A percentile compares a stretch with the other conserved stretches of the same genome.
Conservation (phyloP, 1,139 yeast genomes). For the Wickerhamiella pararugosa region DNA sequence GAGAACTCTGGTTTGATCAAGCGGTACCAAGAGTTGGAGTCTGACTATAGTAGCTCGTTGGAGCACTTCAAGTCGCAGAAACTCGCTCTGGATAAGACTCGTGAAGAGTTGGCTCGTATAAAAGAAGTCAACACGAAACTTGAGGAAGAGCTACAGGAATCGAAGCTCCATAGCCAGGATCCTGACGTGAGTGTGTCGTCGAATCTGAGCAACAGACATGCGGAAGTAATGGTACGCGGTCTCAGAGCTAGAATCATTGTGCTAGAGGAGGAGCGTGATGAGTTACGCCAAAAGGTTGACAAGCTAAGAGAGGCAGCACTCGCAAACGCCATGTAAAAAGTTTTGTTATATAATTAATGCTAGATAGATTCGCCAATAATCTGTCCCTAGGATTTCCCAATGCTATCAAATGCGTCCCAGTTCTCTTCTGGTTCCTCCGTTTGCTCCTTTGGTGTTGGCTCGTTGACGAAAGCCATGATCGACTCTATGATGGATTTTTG, state of each 20-base stretch:
- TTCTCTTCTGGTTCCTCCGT: slow-evolving; percentile 19
- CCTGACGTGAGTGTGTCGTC: slow-evolving; percentile 17
- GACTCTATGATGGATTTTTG: slow-evolving; percentile 44
- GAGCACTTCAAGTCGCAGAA: slow-evolving; percentile 62
- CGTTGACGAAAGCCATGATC: slow-evolving; percentile 41
- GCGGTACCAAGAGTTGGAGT: slow-evolving; percentile 25
- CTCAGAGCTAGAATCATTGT: slow-evolving; percentile 73
- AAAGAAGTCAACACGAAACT: slow-evolving; percentile 42
- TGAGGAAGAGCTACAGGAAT: slow-evolving; percentile 51
- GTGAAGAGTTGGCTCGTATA: slow-evolving; percentile 50
- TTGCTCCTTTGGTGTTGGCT: slow-evolving; percentile 8
- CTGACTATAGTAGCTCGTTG: slow-evolving; percentile 54
- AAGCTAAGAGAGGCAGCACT: slow-evolving; percentile 25
- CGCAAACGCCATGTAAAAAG: slow-evolving; percentile 5
- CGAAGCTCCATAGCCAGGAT: slow-evolving; percentile 32
- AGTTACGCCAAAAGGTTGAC: slow-evolving; percentile 37
- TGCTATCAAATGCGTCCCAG: slow-evolving; percentile 30
- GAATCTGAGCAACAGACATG: slow-evolving; percentile 49
- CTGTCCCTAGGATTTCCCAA: slow-evolving; percentile 21
- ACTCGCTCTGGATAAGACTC: slow-evolving; percentile 57
- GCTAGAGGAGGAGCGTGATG: slow-evolving; percentile 71
- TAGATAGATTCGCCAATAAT: background rate
- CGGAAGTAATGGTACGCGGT: slow-evolving; percentile 63
- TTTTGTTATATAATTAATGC: background rate
- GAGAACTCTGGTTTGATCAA: slow-evolving; percentile 8